A percentile compares a stretch with the other conserved stretches of the same genome.
phyloP scores from a whole-genome alignment of 1,139 yeast genomes.

The Suhomyces bokatorum region DNA sequence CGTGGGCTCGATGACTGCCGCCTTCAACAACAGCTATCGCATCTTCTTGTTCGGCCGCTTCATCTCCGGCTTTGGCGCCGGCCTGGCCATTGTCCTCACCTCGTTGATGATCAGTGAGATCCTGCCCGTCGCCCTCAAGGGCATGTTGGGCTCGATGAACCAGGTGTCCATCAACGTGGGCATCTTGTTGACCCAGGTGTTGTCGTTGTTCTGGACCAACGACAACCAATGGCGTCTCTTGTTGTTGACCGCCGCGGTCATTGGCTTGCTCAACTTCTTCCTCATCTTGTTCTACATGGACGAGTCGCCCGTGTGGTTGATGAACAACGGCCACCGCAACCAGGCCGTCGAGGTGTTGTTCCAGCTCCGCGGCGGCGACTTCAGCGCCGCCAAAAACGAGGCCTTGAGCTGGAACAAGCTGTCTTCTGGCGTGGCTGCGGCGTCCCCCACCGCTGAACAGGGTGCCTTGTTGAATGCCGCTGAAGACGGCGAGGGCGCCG shows the following conservation, averaged over 20 bases:
- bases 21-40: constrained; percentile 45
- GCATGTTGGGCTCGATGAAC: constrained; percentile 82
- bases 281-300: constrained; percentile 47
- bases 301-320: constrained; percentile 87
- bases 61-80: constrained; percentile 82
- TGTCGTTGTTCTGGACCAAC: constrained; percentile 70
- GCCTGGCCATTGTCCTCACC: constrained; percentile 79
- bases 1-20: constrained; percentile 69
- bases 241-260: constrained; percentile 55
- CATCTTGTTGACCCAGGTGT: constrained; percentile 70
- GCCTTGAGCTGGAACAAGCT: constrained; percentile 37
- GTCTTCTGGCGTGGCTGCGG: constrained; percentile 1
- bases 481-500: constrained; percentile 19
- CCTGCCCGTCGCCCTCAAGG: constrained; percentile 66
- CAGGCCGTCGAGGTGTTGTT: constrained; percentile 41
- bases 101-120: constrained; percentile 82
- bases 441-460: constrained; percentile 3
- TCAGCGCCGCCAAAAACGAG: constrained; percentile 36
- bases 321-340: constrained; percentile 32
- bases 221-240: constrained; percentile 71
- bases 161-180: constrained; percentile 87
- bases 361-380: constrained; percentile 44
- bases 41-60: constrained; percentile 68
- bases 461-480: constrained; percentile 13
- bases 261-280: constrained; percentile 53